A percentile compares a stretch with the other conserved stretches of the same genome.
Conservation (phyloP, 2,329 filamentous ascomycete genomes). For the Scedosporium minutisporum region DNA sequence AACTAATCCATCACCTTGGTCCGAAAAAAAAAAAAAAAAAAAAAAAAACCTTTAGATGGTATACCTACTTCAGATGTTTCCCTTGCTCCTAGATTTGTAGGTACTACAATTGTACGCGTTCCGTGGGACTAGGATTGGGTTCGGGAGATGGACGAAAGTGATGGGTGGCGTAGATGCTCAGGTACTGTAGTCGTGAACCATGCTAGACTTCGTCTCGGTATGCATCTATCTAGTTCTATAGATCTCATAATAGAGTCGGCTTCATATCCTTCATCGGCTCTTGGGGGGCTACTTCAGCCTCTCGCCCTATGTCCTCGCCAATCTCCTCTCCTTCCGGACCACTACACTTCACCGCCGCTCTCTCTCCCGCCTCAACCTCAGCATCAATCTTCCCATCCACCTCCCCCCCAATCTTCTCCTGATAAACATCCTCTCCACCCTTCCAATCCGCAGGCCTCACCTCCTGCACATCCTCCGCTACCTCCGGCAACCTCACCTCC, state of each 20-base stretch:
- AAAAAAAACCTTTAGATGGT: neutral
- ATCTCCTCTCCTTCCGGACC: conserved; percentile 26
- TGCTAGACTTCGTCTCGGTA: too few relatives aligned
- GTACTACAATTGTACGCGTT: too few relatives aligned
- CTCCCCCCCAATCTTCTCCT: conserved; percentile 30
- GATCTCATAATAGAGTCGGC: too few relatives aligned
- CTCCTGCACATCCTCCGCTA: conserved; percentile 61
- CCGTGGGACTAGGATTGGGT: neutral
- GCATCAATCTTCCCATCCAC: conserved; percentile 32
- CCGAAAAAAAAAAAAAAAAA: too few relatives aligned
- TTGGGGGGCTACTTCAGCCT: neutral
- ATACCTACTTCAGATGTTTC: neutral
- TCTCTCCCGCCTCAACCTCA: conserved; percentile 27
- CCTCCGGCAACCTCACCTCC: conserved; percentile 50
- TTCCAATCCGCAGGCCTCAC: conserved; percentile 66
- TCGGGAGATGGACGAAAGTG: neutral
- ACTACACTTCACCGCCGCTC: conserved; percentile 25
- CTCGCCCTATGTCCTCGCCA: conserved; percentile 8
- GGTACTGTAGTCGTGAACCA: too few relatives aligned
- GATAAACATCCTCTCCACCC: conserved; percentile 33
- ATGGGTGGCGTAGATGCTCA: neutral
- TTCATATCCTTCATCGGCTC: neutral
- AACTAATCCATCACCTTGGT: too few relatives aligned
- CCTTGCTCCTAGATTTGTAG: too few relatives aligned
- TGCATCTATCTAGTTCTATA: too few relatives aligned